Percentiles rank a stretch among this genome's conserved stretches.
Evolutionary conservation across 306 rosid species (phyloP).

Genomic region (Cicer yamashitae): DNA sequence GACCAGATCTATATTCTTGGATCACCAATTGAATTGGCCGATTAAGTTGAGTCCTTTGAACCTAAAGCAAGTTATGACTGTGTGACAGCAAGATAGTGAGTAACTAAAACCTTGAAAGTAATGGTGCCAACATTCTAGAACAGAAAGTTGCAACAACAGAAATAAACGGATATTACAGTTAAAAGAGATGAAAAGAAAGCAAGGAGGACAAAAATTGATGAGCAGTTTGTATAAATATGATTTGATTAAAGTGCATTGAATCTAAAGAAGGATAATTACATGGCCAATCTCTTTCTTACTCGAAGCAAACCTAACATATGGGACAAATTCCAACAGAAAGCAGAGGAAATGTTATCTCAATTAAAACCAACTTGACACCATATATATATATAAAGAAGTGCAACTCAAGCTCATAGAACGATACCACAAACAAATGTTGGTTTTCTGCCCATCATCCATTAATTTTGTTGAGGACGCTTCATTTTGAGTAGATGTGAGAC

Average conservation of each 20-base stretch:
- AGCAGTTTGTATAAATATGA: not conserved
- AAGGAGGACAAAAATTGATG: not conserved
- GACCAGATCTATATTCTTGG: not conserved
- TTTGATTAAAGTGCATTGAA: not conserved
- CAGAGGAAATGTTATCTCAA: not conserved
- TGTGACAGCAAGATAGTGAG: not conserved
- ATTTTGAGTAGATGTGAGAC: conserved; percentile 86
- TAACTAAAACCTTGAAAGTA: conserved; percentile 3
- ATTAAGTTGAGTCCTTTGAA: not conserved
- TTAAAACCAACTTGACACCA: not conserved
- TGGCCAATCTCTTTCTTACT: not conserved
- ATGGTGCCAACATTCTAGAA: not conserved
- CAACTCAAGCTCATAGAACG: not conserved
- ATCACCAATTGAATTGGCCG: not conserved
- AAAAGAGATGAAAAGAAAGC: not conserved
- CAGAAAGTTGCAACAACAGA: not conserved
- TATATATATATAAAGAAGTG: not conserved
- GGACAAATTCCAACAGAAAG: conserved; percentile 20
- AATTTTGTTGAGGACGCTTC: conserved; percentile 57
- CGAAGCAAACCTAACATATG: not conserved
- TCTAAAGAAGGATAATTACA: not conserved
- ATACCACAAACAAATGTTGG: not conserved
- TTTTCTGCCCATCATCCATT: conserved; percentile 19
- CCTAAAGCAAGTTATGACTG: not conserved
- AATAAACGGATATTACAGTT: not conserved